phyloP scores from a whole-genome alignment of 495 filamentous ascomycete genomes.

The Penicillium canariense region DNA sequence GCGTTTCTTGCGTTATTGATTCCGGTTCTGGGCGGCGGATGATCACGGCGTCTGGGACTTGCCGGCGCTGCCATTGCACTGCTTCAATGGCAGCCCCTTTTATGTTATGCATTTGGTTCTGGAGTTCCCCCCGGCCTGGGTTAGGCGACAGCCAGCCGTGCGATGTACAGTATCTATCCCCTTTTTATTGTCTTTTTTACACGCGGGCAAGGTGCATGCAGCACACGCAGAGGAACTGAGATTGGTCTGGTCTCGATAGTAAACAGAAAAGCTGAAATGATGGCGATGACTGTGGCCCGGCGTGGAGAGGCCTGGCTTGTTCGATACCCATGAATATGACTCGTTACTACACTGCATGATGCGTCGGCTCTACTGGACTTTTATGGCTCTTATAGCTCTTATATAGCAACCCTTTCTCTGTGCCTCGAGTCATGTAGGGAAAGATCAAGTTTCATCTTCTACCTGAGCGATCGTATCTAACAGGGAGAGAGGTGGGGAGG shows the following conservation, averaged over 20 bases:
- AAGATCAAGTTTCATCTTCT: background rate
- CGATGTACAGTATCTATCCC: conserved; percentile 23
- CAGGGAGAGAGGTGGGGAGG: background rate
- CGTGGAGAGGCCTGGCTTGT: conserved; percentile 24
- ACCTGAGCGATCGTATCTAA: background rate
- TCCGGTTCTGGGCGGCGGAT: conserved; percentile 22
- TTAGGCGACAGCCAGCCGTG: conserved; percentile 1
- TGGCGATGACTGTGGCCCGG: conserved; percentile 13
- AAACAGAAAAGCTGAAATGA: conserved; percentile 16
- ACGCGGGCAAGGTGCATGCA: conserved; percentile 1
- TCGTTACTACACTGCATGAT: conserved; percentile 7
- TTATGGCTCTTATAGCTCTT: background rate
- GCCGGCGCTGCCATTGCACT: conserved; percentile 7
- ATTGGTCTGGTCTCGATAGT: background rate
- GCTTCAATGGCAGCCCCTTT: conserved; percentile 8
- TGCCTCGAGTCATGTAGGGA: background rate
- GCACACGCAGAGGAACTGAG: background rate
- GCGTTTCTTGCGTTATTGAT: conserved; percentile 17
- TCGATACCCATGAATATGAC: conserved; percentile 39
- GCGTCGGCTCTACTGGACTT: background rate
- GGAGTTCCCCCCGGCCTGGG: conserved; percentile 20
- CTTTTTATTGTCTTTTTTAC: background rate
- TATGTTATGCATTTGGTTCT: conserved; percentile 28
- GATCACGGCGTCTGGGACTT: conserved; percentile 30
- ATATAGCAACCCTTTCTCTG: no score